These are phyloP conservation scores for Thielaviopsis musarum DNA, from an alignment of 2,329 filamentous ascomycete genomes.

Conservation along the genomic window DNA sequence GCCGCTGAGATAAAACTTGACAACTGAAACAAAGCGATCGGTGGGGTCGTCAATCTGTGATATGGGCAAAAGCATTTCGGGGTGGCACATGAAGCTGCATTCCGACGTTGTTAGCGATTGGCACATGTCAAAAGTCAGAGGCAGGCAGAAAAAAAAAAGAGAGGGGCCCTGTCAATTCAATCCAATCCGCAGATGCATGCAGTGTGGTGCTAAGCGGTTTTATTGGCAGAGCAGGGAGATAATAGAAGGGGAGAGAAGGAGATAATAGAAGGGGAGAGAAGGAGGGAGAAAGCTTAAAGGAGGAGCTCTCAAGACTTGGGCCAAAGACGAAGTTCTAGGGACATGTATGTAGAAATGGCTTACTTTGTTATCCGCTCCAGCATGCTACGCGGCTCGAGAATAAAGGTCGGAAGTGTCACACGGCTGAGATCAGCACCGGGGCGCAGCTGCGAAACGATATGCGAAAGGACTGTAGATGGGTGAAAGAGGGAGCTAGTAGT, in stretches of 20 bases:
- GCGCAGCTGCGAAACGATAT: constrained; percentile 93
- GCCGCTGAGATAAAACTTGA: constrained; percentile 95
- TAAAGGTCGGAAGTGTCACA: constrained; percentile 91
- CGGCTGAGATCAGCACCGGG: constrained; percentile 89
- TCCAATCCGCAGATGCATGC: too few species aligned
- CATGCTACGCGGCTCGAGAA: constrained; percentile 95
- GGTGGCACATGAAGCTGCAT: constrained; percentile 93
- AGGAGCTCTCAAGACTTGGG: background rate
- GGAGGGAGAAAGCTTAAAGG: too few species aligned
- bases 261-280: too few species aligned
- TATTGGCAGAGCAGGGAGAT: too few species aligned
- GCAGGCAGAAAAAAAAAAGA: background rate
- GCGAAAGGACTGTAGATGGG: constrained; percentile 59
- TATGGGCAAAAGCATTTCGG: constrained; percentile 83
- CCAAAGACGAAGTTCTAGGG: background rate
- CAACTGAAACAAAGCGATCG: constrained; percentile 80
- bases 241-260: too few species aligned
- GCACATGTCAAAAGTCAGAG: background rate
- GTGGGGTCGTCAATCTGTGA: constrained; percentile 75
- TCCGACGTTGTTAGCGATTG: background rate
- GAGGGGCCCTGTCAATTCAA: background rate
- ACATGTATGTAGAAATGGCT: constrained; percentile 16
- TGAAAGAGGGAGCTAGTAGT: background rate
- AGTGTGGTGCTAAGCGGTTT: too few species aligned
- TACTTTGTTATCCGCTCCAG: constrained; percentile 97